Base-by-base conservation (phyloP, 306 rosid species). In the Cucurbita argyrosperma region DNA sequence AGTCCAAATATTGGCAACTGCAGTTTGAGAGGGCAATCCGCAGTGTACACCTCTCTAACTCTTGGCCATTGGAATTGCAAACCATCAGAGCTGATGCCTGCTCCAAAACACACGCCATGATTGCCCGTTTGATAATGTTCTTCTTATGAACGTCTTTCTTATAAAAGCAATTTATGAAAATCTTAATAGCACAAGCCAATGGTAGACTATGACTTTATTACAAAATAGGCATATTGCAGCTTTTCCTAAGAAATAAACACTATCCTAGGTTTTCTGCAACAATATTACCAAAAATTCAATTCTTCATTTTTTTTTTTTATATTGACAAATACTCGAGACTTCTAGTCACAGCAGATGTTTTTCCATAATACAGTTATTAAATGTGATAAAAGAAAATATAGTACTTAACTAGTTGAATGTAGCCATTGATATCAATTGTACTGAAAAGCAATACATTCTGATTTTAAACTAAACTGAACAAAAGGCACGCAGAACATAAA, bases 1-100 rank as follows among this genome's bases (percentile, higher is more conserved):
- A 92, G 94, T 63, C 96, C 98, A 45, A 92, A 88, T 76, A 83
- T 82, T 2, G 90, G 92, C 81, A 92, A 64, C 9, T 87, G 85
- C 40, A 88, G 84, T 78, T 85, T 88, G 46, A 82, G 78, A 18
- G 84, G 78, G 68, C 76, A 77, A 77, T 74, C 79, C 15, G 87
- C 49, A 72, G 76, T 77, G n/a, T 63, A 77, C 69, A 76, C 57
- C 53, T 85, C 88, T 73, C 82, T 72, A 51, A 77, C 46, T 74
- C 81, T 86, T 53, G 89, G 81, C 81, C 83, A 42, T 35, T 82
- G 79, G 57, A 79, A 71, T 79, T 82, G 82, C 59, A 77, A 83
- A 57, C 83, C 83, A 47, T 88, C 97, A 6, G 78, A 59, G 77
- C 80, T 72, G 30, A 88, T 79, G 83, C 91, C 96, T 92, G 96